These are phyloP conservation scores for Cladosporium oxysporum DNA, from an alignment of 2,329 filamentous ascomycete genomes.

Conservation along the genomic window DNA sequence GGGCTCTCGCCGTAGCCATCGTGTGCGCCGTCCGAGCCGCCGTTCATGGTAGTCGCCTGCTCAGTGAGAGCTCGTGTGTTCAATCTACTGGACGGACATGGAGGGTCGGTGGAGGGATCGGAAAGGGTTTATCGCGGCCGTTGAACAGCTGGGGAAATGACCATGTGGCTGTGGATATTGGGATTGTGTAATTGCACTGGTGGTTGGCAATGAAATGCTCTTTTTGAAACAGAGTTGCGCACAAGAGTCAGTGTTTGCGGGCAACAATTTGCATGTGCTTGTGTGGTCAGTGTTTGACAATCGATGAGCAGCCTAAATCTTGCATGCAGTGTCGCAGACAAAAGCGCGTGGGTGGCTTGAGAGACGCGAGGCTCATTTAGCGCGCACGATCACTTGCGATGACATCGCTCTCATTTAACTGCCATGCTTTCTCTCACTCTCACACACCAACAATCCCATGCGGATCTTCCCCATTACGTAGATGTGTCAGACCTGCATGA, in stretches of 20 bases:
- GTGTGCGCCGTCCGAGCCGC: slow-evolving; percentile 24
- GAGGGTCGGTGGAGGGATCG: slow-evolving; percentile 14
- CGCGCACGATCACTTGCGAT: not conserved
- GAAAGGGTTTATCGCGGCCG: slow-evolving; percentile 17
- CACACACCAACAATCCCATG: slow-evolving; percentile 1
- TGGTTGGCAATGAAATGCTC: not conserved
- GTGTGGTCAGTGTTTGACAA: slow-evolving; percentile 1
- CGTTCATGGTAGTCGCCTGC: slow-evolving; percentile 21
- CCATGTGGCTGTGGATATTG: slow-evolving; percentile 18
- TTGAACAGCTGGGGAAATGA: slow-evolving; percentile 18
- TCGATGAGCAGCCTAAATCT: not conserved
- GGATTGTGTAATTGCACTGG: not conserved
- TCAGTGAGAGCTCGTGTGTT: slow-evolving; percentile 10
- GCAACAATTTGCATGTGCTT: not conserved
- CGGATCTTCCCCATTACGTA: slow-evolving; percentile 17
- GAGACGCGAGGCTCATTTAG: slow-evolving; percentile 15
- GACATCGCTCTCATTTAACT: slow-evolving; percentile 17
- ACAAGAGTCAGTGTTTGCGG: not conserved
- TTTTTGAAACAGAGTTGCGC: not conserved
- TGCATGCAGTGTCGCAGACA: not conserved
- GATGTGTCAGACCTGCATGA: slow-evolving; percentile 10
- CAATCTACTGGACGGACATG: not conserved
- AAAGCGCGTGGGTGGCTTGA: slow-evolving; percentile 7
- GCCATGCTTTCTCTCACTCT: not conserved
- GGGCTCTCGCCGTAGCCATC: slow-evolving; percentile 27